phyloP scores from a whole-genome alignment of 257 asterid genomes.

The Verbascum thapsus region DNA sequence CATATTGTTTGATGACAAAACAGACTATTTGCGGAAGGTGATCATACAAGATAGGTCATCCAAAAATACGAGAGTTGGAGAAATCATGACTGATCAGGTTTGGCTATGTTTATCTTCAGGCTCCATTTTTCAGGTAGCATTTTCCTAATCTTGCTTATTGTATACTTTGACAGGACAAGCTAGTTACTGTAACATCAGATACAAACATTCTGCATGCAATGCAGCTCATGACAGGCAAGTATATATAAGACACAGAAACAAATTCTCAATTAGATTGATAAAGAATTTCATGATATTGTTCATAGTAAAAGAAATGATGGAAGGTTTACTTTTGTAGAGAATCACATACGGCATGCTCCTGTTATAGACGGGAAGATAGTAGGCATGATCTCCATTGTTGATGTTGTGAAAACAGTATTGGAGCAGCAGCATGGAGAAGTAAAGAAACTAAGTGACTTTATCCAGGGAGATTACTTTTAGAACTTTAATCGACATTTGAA shows the following conservation, averaged over 20 bases:
- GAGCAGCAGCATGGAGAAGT: constrained; percentile 70
- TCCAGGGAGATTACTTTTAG: constrained; percentile 64
- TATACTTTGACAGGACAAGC: constrained; percentile 43
- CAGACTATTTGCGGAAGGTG: constrained; percentile 76
- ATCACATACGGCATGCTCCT: constrained; percentile 72
- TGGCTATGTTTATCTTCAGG: constrained; percentile 1
- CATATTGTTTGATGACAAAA: constrained; percentile 7
- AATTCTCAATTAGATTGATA: background rate
- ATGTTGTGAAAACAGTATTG: constrained; percentile 72
- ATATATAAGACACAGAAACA: background rate
- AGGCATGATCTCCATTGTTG: constrained; percentile 73
- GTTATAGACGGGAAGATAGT: constrained; percentile 80
- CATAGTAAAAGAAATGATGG: background rate
- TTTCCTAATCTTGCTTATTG: constrained; percentile 1
- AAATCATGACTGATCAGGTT: constrained; percentile 84
- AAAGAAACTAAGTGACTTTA: constrained; percentile 59
- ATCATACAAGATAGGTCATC: constrained; percentile 65
- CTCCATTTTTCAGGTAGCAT: background rate
- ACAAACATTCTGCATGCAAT: constrained; percentile 77
- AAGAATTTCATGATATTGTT: background rate
- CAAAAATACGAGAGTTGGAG: constrained; percentile 73
- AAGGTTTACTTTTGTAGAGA: constrained; percentile 45
- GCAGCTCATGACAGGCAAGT: constrained; percentile 79
- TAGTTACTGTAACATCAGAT: constrained; percentile 68
- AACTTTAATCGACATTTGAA: constrained; percentile 4